Conservation (phyloP, 1,284 basidiomycete genomes). For the Cutaneotrichosporon daszewskae region DNA sequence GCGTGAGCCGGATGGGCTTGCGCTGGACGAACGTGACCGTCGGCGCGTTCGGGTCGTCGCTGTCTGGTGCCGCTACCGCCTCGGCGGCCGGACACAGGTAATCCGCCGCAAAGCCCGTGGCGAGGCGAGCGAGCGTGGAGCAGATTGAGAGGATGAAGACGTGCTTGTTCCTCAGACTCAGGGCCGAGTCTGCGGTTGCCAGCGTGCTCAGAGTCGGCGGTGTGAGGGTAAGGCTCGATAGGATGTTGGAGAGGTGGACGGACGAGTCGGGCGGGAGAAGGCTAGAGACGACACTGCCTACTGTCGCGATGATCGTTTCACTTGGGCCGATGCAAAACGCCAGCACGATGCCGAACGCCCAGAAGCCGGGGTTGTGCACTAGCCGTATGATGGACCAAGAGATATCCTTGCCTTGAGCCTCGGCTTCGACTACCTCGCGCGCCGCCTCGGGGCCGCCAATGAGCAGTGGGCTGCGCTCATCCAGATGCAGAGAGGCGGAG, state of each 20-base stretch:
- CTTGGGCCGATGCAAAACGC: constrained; percentile 44
- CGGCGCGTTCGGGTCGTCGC: constrained; percentile 16
- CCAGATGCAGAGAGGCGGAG: constrained; percentile 29
- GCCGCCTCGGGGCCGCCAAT: constrained; percentile 46
- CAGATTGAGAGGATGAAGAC: constrained; percentile 44
- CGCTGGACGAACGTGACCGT: constrained; percentile 30
- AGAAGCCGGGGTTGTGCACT: constrained; percentile 41
- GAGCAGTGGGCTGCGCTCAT: constrained; percentile 43
- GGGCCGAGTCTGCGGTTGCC: constrained; percentile 15
- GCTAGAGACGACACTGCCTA: constrained; percentile 46
- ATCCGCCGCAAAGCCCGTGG: constrained; percentile 42
- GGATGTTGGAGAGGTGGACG: constrained; percentile 8
- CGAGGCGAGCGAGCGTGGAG: constrained; percentile 40
- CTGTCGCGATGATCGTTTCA: constrained; percentile 45
- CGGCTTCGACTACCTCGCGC: constrained; percentile 36
- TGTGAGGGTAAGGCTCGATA: constrained; percentile 6
- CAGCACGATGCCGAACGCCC: constrained; percentile 42
- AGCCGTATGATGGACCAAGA: constrained; percentile 35
- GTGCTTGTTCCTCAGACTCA: constrained; percentile 44
- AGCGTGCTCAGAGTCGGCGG: background rate
- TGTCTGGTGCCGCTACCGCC: constrained; percentile 25
- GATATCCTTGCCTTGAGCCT: constrained; percentile 30
- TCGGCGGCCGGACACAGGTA: constrained; percentile 36
- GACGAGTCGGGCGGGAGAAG: constrained; percentile 29
- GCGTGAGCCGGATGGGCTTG: constrained; percentile 25